phyloP scores from a whole-genome alignment of 208 protist genomes.

The Wallacemonas sp. region DNA sequence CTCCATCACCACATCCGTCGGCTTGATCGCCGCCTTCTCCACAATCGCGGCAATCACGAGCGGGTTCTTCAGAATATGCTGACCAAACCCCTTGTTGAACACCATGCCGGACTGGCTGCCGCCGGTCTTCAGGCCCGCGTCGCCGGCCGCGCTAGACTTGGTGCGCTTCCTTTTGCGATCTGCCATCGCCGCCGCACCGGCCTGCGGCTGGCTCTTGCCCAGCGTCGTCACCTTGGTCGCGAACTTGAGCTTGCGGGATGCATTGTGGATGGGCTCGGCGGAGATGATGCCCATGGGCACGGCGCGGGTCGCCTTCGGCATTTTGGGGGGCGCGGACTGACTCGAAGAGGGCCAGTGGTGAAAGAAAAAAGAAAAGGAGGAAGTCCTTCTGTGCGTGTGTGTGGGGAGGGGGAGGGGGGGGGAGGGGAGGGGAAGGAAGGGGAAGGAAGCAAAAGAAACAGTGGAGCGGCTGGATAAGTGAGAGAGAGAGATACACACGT shows the following conservation, averaged over 20 bases:
- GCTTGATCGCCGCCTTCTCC: slow-evolving; percentile 95
- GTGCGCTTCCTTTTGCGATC: slow-evolving; percentile 28
- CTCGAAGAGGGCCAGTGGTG: background rate
- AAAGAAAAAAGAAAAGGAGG: background rate
- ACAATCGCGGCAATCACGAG: slow-evolving; percentile 97
- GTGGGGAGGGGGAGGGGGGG: no score
- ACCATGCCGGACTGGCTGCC: slow-evolving; percentile 90
- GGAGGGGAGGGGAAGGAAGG: no score
- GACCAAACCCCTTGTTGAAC: slow-evolving; percentile 97
- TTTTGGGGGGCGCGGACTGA: slow-evolving; percentile 25
- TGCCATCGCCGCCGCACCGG: slow-evolving; percentile 8
- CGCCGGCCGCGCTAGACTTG: slow-evolving; percentile 33
- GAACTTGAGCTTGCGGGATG: slow-evolving; percentile 75
- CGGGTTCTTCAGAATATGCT: slow-evolving; percentile 99
- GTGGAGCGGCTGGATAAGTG: background rate
- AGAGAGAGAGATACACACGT: background rate
- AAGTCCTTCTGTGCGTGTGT: slow-evolving; percentile 12
- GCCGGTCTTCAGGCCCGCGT: slow-evolving; percentile 59
- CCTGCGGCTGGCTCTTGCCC: slow-evolving; percentile 61
- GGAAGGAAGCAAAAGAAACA: background rate
- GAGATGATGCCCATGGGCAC: slow-evolving; percentile 89
- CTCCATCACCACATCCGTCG: slow-evolving; percentile 98
- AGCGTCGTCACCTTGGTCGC: slow-evolving; percentile 68
- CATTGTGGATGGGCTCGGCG: slow-evolving; percentile 55
- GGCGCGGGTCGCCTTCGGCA: slow-evolving; percentile 72